Evolutionary conservation across 768 basidiomycete genomes (phyloP), one percentile per base, ranked within the genome.

Genomic region (Galerina marginata): DNA sequence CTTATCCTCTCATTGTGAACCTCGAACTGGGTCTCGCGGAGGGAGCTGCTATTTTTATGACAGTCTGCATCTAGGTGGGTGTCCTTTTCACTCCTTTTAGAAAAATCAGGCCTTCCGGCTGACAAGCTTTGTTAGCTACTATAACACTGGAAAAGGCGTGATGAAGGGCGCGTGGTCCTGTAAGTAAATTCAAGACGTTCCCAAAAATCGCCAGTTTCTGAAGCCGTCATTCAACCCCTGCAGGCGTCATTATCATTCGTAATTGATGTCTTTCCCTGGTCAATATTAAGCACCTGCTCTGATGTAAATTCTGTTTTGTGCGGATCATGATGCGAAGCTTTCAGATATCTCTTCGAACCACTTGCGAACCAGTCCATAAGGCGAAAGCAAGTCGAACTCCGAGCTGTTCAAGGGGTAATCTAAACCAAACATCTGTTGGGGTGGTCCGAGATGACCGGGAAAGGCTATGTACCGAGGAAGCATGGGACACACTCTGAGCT

Each of bases 1-100:
- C 39, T n/a, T 65, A 6, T 50, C 63, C 7, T 58, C 60, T 36
- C 57, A 47, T 29, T 61, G 60, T 26, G 59, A 53, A 23, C 16
- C 38, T 23, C 37, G 47, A 5, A 15, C 37, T 44, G 56, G 59
- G 16, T 48, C 63, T 7, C 56, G 54, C 25, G 56, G 63, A 15
- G 63, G 60, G 20, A 61, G 46, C 43, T 65, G 63, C 42, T 65
- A 58, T 52, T 65, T 65, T 44, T 59, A 65, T 16, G 59, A 65
- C 44, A 65, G 60, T 16, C 44, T 65, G 6, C 60, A 65, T 40
- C 54, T 61, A 29, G 59, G 60, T 61, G 12, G 55, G 63, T 20
- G 20, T 57, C 26, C 15, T 12, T 16, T 16, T 20, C 11, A 9
- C 14, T 23, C 14, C 9, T 12, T 20, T 37, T 25, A n/a, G 23